Evolutionary conservation across 2,329 filamentous ascomycete genomes (phyloP), one percentile per base, ranked within the genome.

Genomic region (Neoarthrinium moseri): DNA sequence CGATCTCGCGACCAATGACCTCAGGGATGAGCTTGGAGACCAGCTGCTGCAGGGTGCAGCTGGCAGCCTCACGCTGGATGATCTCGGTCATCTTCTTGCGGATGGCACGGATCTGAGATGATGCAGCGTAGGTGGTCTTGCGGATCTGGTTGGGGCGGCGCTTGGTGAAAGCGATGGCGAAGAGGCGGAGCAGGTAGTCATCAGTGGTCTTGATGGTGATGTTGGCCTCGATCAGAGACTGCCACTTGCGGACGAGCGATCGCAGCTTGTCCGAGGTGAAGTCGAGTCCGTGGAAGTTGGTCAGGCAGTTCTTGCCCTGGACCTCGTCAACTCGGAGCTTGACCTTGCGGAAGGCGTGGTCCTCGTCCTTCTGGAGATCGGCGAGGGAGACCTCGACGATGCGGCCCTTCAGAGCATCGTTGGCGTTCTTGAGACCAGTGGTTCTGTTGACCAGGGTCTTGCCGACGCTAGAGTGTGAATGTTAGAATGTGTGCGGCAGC

Each of bases 231-330:
- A 99, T 97, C 68, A 99, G 83, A 56, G 91, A 87, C 79, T 99
- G 94, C 94, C 94, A 99, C 83, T 99, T 99, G 80, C 94, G 91
- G 65, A 99, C 94, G 60, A 99, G 87, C 56, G 94, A 97, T 71
- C 94, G 89, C 66, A 99, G 87, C 85, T 99, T 99, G 86, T 99
- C 94, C 64, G 94, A 96, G 71, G 94, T 99, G 87, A 99, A 97
- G 80, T 99, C 94, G 72, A 99, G 86, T 64, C 94, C 94, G 86
- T 99, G 91, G 88, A 99, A 99, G 86, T 96, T 96, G 83, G 94
- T 97, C 75, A 99, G 80, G 81, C 94, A 97, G 87, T 96, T 97
- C 86, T 96, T 96, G 82, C 94, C 94, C 81, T 99, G 94, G 56
- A 99, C 86, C 80, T 99, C 94, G 70, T 99, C 94, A 66, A 97